A percentile compares a stretch with the other conserved stretches of the same genome.
Conservation (phyloP, 2,329 filamentous ascomycete species). For the Cordyceps javanica region DNA sequence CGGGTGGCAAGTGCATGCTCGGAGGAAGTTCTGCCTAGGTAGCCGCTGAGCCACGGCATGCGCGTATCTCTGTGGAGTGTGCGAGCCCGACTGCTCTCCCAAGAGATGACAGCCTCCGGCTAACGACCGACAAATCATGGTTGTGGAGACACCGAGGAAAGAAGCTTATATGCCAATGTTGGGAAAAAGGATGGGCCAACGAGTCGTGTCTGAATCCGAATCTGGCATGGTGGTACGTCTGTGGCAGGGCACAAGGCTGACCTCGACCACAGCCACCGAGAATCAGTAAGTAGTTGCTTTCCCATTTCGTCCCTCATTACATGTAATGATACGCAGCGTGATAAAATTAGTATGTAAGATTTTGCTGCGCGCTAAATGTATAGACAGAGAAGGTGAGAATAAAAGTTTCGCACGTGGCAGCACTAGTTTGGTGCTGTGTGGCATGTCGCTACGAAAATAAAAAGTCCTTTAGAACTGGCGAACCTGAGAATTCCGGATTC, state of each 20-base stretch:
- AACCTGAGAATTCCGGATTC: conserved; percentile 19
- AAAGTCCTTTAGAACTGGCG: conserved; percentile 20
- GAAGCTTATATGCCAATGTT: conserved; percentile 1
- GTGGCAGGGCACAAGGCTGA: not conserved
- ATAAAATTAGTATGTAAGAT: not conserved
- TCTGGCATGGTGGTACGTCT: not conserved
- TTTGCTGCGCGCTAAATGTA: not conserved
- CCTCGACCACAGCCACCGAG: not conserved
- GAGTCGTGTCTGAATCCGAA: not conserved
- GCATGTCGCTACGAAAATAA: conserved; percentile 15
- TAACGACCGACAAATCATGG: not conserved
- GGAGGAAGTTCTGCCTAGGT: not conserved
- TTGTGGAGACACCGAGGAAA: not conserved
- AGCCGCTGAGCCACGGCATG: not conserved
- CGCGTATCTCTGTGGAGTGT: not conserved
- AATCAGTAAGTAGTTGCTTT: not conserved
- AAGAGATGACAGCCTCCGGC: not conserved
- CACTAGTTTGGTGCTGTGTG: not conserved
- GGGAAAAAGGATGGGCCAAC: not conserved
- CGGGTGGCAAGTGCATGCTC: not conserved
- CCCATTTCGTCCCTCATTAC: not conserved
- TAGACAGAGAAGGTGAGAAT: not conserved
- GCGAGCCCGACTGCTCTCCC: not conserved
- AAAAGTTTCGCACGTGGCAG: not conserved
- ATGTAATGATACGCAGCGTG: not conserved